Base-by-base conservation (phyloP, 2,329 filamentous ascomycete genomes). In the Microdochium nivale region DNA sequence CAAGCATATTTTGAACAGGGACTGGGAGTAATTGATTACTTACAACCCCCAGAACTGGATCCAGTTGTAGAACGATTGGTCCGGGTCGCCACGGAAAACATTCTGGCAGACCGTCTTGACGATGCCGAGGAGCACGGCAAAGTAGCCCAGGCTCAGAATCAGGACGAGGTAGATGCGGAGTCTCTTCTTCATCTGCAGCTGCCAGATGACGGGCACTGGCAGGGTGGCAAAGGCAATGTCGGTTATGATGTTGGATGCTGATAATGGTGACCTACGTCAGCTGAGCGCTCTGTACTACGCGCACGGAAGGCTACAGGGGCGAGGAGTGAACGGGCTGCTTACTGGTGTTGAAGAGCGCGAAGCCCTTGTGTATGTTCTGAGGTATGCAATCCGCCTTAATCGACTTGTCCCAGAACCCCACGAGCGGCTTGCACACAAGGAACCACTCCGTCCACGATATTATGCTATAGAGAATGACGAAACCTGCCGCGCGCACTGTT, bases 161-260 rank as follows among this genome's bases (percentile, higher is more conserved):
- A 56, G 60, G 23, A 73, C 65, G 11, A 75, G 57, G 23, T 72
- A 72, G 1, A 73, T 23, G 21, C 67, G 63, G 1, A 65, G 65
- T 14, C 63, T 62, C n/a, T 58, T 57, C 56, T 67, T 69, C 59
- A 70, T 64, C 51, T 73, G 66, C n/a, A 73, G 57, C 7, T 59
- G 58, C 65, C 68, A 70, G 48, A 74, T 69, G 51, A 75, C 65
- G 2, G 69, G 67, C 1, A 73, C 60, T 1, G 72, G 71, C 19
- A 74, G 59, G 1, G 68, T 65, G 1, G 70, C 71, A 33, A 74
- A 71, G n/a, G 67, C 60, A 8, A 73, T 61, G 50, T 74, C 71
- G n/a, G 70, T 73, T 9, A 66, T 62, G 37, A 74, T 72, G 51
- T 73, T 72, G 59, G 70, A 65, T 3, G 59, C 67, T 63, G 60